Percentiles rank a stretch among this genome's conserved stretches.
Evolutionary conservation across 2,329 filamentous ascomycete genomes (phyloP).

Genomic region (Penicillium sp.): DNA sequence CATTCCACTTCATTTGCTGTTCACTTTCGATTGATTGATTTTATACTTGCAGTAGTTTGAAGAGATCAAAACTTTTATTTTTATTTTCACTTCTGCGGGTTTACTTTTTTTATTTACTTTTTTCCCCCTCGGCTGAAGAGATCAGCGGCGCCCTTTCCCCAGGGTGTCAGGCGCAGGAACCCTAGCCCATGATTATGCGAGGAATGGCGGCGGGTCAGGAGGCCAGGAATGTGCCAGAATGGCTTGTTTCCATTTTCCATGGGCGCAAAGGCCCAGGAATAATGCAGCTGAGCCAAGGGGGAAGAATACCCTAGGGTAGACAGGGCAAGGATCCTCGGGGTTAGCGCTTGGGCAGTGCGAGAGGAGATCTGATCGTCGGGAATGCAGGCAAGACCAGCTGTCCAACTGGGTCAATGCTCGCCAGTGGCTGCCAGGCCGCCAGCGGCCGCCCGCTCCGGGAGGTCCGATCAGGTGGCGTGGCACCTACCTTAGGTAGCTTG

Average conservation of each 20-base stretch:
- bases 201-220: constrained; percentile 14
- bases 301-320: constrained; percentile 16
- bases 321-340: constrained; percentile 25
- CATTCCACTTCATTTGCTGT: not conserved
- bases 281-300: constrained; percentile 7
- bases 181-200: constrained; percentile 16
- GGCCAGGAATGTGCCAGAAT: constrained; percentile 23
- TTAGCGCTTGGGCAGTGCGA: constrained; percentile 22
- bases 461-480: not conserved
- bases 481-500: too few relatives aligned
- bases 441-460: too few relatives aligned
- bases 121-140: not conserved
- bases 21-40: too few relatives aligned
- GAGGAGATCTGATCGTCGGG: constrained; percentile 27
- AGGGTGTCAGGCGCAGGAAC: constrained; percentile 21
- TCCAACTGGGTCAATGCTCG: not conserved
- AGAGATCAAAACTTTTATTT: too few relatives aligned
- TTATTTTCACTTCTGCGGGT: not conserved
- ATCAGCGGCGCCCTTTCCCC: not conserved
- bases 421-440: too few relatives aligned
- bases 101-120: not conserved
- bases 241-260: constrained; percentile 13
- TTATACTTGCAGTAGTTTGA: too few relatives aligned
- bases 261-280: constrained; percentile 9
- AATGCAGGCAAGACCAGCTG: constrained; percentile 1